phyloP scores from a whole-genome alignment of 139 green algal species.

The Coelastrella sp. region DNA sequence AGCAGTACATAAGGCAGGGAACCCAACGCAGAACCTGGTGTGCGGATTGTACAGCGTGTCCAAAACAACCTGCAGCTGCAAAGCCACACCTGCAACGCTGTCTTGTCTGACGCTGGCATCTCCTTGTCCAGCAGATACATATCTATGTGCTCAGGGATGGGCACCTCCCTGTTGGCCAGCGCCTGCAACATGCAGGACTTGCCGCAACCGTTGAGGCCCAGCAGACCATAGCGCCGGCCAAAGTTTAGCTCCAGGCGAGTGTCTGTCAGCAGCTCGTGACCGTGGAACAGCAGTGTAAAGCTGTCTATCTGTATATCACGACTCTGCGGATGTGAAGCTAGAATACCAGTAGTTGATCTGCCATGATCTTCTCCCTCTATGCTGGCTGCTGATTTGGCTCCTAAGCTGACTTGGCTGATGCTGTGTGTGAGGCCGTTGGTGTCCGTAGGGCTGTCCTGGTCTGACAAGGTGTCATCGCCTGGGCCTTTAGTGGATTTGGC shows the following conservation, averaged over 20 bases:
- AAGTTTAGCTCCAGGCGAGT: slow-evolving; percentile 87
- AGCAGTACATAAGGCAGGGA: no score
- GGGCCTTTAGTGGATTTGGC: background rate
- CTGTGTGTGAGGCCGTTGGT: background rate
- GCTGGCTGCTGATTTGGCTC: background rate
- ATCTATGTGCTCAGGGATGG: slow-evolving; percentile 95
- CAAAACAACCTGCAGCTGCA: no score
- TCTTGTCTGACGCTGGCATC: slow-evolving; percentile 82
- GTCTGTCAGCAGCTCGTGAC: slow-evolving; percentile 87
- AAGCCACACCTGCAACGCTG: slow-evolving; percentile 65
- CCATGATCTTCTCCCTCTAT: slow-evolving; percentile 28
- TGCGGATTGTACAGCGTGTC: no score
- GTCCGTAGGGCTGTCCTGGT: slow-evolving; percentile 5
- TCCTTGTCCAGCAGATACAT: slow-evolving; percentile 94
- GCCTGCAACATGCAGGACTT: slow-evolving; percentile 87
- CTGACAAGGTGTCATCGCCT: slow-evolving; percentile 22
- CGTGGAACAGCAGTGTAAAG: slow-evolving; percentile 89
- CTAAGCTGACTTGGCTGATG: slow-evolving; percentile 1
- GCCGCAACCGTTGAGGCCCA: slow-evolving; percentile 92
- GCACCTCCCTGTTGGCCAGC: slow-evolving; percentile 86
- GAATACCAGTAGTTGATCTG: slow-evolving; percentile 72
- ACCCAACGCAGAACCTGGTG: no score
- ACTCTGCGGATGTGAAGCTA: slow-evolving; percentile 82
- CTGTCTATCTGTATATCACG: slow-evolving; percentile 86
- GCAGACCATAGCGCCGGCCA: slow-evolving; percentile 86